Evolutionary conservation across 208 protist species (phyloP), one percentile per base, ranked within the genome.

Genomic region (Crithidia acanthocephali): DNA sequence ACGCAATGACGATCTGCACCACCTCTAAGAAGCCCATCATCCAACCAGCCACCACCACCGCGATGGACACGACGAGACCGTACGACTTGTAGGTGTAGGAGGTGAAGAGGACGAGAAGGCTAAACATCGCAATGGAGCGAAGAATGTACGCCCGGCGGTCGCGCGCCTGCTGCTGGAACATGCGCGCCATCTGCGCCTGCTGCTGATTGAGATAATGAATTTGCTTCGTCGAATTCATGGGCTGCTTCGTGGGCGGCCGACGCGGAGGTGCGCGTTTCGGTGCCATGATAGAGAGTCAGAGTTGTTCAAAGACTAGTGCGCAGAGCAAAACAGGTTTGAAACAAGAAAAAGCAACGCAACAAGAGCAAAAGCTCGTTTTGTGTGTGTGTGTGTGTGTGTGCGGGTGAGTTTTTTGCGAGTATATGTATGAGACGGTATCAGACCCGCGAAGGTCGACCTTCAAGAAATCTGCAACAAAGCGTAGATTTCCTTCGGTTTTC

Each of bases 131-230:
- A 13, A 66, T 27, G 23, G 63, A 51, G 20, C 69, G 67, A 4
- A 64, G 22, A 52, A 75, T 37, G 50, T 72, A 32, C 2, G 42
- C 53, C 11, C 73, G 73, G 10, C 57, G 56, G 23, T 69, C 56
- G 22, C 73, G 66, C 42, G 59, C 22, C 45, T 76, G 61, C 40
- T 79, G 73, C 58, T 79, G 59, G 25, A 72, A 37, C 62, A 79
- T 59, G 35, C 73, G 73, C 44, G 67, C 2, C 58, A 79, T 50
- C 25, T 72, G 59, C n/a, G 56, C 23, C 59, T 79, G 73, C 28
- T 79, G 73, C 59, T 65, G 58, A 27, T 42, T 58, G 15, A 79
- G 44, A 58, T 69, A 64, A 22, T 79, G 73, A 18, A 71, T 20
- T 44, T 73, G 73, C 52, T 72, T 68, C n/a, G 37, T 53, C 16